Conservation (phyloP, 139 green algal genomes). For the Marvania coccoides region DNA sequence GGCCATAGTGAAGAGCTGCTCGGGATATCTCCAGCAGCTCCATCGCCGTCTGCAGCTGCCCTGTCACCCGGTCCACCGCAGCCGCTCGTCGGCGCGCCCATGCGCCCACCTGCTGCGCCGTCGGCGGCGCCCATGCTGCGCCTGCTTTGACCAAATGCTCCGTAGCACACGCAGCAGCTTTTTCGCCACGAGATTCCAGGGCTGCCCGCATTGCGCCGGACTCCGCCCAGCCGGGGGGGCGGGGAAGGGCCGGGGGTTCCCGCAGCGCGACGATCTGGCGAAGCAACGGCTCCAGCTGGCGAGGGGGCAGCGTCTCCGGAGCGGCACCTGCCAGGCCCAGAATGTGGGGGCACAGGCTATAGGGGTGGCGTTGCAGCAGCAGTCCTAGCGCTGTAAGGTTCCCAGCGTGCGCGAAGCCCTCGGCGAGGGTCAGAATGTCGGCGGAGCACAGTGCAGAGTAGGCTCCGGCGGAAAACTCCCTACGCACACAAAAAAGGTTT, state of each 20-base stretch:
- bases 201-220: background rate
- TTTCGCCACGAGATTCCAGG: background rate
- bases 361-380: constrained; percentile 16
- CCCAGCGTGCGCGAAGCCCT: background rate
- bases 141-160: background rate
- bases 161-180: constrained; percentile 10
- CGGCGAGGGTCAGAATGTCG: background rate
- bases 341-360: background rate
- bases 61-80: constrained; percentile 8
- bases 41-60: constrained; percentile 4
- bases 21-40: background rate
- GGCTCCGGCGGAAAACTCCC: background rate
- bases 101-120: constrained; percentile 1
- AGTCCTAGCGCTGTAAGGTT: background rate
- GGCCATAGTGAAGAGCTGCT: background rate
- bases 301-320: constrained; percentile 15
- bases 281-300: constrained; percentile 6
- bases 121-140: constrained; percentile 4
- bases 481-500: too few species aligned
- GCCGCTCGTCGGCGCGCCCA: constrained; percentile 10
- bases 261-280: background rate
- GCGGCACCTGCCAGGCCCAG: constrained; percentile 11
- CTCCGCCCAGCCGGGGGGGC: constrained; percentile 15
- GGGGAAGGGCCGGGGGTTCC: background rate
- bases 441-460: constrained; percentile 8